Conservation (phyloP, 2,329 filamentous ascomycete species). For the Phialophora chinensis region DNA sequence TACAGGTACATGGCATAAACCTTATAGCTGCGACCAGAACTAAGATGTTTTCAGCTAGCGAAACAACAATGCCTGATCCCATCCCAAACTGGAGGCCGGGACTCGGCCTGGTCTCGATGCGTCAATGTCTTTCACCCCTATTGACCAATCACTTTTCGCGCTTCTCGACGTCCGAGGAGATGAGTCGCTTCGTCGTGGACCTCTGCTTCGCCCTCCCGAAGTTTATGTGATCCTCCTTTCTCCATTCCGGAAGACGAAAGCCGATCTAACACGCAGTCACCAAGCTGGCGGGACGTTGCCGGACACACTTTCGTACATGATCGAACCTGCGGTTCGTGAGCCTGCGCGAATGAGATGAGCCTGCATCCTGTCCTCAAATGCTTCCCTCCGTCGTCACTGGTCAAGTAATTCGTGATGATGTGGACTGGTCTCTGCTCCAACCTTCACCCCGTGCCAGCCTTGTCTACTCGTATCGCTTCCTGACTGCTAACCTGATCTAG, state of each 20-base stretch:
- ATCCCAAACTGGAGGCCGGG: conserved; percentile 3
- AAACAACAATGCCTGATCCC: not conserved
- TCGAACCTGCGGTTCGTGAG: not conserved
- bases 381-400: not conserved
- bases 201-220: not conserved
- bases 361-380: not conserved
- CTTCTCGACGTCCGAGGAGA: conserved; percentile 7
- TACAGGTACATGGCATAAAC: too few relatives aligned
- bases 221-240: conserved; percentile 1
- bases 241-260: conserved; percentile 1
- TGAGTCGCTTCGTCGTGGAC: conserved; percentile 7
- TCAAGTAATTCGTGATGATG: not conserved
- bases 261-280: not conserved
- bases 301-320: too few relatives aligned
- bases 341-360: not conserved
- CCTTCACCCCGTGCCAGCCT: too few relatives aligned
- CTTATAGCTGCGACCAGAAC: not conserved
- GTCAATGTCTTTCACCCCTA: not conserved
- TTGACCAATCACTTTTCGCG: not conserved
- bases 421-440: too few relatives aligned
- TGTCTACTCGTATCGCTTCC: too few relatives aligned
- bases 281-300: too few relatives aligned
- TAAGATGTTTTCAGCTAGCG: not conserved
- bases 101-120: not conserved
- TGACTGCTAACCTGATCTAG: too few relatives aligned